These are phyloP conservation scores for Pterula multifida DNA, from an alignment of 1,284 basidiomycete species.

Conservation along the genomic window DNA sequence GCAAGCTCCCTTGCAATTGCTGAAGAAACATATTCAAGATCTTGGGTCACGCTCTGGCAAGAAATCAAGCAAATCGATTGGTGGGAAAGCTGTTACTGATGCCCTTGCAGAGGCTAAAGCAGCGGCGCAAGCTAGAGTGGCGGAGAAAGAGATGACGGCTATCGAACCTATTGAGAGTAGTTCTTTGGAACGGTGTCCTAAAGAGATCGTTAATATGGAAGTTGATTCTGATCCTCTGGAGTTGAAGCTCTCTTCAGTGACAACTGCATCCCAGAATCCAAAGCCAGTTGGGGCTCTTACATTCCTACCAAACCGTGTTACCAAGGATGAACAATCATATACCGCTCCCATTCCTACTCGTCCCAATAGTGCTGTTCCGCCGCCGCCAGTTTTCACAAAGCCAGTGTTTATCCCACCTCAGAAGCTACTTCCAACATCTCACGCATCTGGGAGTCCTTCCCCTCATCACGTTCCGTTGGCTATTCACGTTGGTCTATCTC, in stretches of 20 bases:
- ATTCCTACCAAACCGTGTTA: background rate
- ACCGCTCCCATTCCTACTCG: background rate
- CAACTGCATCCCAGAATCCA: background rate
- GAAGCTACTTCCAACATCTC: conserved; percentile 16
- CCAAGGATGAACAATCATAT: background rate
- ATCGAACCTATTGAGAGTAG: conserved; percentile 3
- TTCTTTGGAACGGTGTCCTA: background rate
- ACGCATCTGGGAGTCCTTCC: background rate
- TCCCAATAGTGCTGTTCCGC: background rate
- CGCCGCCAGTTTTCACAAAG: background rate
- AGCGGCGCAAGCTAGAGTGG: conserved; percentile 58
- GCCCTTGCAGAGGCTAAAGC: conserved; percentile 60
- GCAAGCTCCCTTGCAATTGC: conserved; percentile 41
- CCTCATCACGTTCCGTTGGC: conserved; percentile 23
- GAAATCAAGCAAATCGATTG: conserved; percentile 50
- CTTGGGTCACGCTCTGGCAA: conserved; percentile 49
- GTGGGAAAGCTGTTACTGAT: conserved; percentile 37
- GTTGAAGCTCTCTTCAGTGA: background rate
- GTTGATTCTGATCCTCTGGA: background rate
- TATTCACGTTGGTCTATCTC: conserved; percentile 31
- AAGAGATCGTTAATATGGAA: background rate
- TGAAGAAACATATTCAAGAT: conserved; percentile 60
- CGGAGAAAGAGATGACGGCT: conserved; percentile 29
- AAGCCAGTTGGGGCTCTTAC: background rate
- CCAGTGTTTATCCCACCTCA: conserved; percentile 10